phyloP scores from a whole-genome alignment of 2,329 filamentous ascomycete genomes.

The Pseudocercospora eumusae region DNA sequence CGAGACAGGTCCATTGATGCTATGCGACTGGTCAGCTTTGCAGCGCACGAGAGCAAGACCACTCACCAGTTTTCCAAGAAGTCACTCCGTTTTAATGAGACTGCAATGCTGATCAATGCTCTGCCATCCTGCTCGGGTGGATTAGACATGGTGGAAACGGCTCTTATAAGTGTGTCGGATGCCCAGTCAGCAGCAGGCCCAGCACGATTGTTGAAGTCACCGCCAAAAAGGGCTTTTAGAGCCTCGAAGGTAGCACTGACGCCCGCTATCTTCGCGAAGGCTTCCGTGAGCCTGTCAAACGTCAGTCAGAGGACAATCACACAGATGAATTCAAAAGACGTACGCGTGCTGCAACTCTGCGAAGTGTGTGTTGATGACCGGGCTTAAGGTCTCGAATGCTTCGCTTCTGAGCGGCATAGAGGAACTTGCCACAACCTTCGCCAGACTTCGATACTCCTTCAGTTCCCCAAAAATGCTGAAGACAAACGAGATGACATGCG shows the following conservation, averaged over 20 bases:
- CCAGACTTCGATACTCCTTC: not conserved
- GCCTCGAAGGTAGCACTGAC: constrained; percentile 7
- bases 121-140: constrained; percentile 1
- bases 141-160: not conserved
- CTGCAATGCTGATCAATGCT: not conserved
- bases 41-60: not conserved
- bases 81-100: not conserved
- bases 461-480: not conserved
- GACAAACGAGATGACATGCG: not conserved
- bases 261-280: not conserved
- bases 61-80: not conserved
- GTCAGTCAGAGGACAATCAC: not conserved
- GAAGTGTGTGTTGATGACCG: not conserved
- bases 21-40: constrained; percentile 2
- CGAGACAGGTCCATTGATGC: not conserved
- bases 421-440: not conserved
- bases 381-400: not conserved
- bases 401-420: not conserved
- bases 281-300: not conserved
- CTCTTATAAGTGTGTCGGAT: not conserved
- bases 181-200: not conserved
- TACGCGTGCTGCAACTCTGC: not conserved
- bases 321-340: not conserved
- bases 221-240: not conserved
- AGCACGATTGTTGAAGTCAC: not conserved